These are phyloP conservation scores for Aspergillus sparsus DNA, from an alignment of 495 filamentous ascomycete species.

Conservation along the genomic window DNA sequence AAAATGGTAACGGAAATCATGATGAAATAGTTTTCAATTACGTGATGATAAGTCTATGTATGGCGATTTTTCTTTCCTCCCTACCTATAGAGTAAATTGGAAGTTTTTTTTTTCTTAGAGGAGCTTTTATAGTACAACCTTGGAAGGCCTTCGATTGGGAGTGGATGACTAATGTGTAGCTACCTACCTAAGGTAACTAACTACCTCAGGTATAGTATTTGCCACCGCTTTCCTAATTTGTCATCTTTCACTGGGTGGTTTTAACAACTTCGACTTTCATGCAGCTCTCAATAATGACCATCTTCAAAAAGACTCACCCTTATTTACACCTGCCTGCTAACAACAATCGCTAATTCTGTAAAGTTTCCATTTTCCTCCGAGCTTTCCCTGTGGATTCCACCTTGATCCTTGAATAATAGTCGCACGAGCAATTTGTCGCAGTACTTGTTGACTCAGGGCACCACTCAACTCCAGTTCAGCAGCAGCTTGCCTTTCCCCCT, in stretches of 20 bases:
- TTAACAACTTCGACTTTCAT: background rate
- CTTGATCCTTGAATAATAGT: no score
- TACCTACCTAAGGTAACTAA: no score
- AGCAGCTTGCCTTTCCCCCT: background rate
- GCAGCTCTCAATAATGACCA: background rate
- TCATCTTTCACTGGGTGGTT: background rate
- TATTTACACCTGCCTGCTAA: background rate
- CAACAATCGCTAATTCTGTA: no score
- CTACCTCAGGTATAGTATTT: no score
- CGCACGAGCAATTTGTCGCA: background rate
- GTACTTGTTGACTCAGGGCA: background rate
- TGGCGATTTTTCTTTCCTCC: no score
- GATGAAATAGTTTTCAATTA: background rate
- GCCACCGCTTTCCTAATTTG: conserved; percentile 15
- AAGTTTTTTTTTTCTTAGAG: no score
- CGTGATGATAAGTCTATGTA: background rate
- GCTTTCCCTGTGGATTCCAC: no score
- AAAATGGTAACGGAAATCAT: background rate
- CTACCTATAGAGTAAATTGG: no score
- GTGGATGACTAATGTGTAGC: background rate
- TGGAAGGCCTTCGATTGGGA: no score
- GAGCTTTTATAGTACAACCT: no score
- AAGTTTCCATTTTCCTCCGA: no score
- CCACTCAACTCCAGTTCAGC: background rate
- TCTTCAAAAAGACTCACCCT: background rate